phyloP scores from a whole-genome alignment of 345 rosid species.

The Eucalyptus sp. region DNA sequence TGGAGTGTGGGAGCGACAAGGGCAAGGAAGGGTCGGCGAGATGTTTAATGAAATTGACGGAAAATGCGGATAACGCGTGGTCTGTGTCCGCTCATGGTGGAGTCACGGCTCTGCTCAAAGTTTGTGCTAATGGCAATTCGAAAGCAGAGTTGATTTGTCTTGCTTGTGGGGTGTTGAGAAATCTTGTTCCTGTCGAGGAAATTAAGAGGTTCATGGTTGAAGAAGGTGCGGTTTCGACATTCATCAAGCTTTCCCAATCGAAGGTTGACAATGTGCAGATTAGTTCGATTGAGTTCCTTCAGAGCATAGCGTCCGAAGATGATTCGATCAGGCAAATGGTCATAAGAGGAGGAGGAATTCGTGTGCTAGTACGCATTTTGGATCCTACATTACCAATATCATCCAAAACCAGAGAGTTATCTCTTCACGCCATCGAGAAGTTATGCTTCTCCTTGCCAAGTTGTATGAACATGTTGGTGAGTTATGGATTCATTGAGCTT shows the following conservation, averaged over 20 bases:
- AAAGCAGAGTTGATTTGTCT: conserved; percentile 34
- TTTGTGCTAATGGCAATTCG: conserved; percentile 29
- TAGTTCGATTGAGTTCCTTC: conserved; percentile 57
- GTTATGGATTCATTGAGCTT: conserved; percentile 45
- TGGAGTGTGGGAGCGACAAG: conserved; percentile 41
- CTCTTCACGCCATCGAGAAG: conserved; percentile 59
- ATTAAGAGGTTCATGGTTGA: conserved; percentile 78
- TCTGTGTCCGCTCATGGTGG: conserved; percentile 95
- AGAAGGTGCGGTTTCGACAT: conserved; percentile 49
- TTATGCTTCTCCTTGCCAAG: conserved; percentile 49
- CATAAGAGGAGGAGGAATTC: conserved; percentile 57
- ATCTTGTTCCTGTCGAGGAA: conserved; percentile 76
- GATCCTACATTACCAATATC: conserved; percentile 38
- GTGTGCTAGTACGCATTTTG: conserved; percentile 35
- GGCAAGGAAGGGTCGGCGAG: conserved; percentile 47
- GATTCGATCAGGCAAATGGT: conserved; percentile 42
- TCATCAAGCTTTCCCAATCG: conserved; percentile 56
- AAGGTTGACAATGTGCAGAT: conserved; percentile 64
- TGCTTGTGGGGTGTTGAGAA: conserved; percentile 68
- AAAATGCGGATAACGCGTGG: conserved; percentile 92
- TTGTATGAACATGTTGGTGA: conserved; percentile 26
- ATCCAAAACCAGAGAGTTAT: conserved; percentile 50
- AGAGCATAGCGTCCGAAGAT: conserved; percentile 50
- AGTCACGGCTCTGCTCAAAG: conserved; percentile 62
- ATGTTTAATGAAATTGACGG: conserved; percentile 56